Percentiles rank a stretch among this genome's conserved stretches.
phyloP scores from a whole-genome alignment of 192 early-diverging fungal species.

The Lunasporangiospora selenospora region DNA sequence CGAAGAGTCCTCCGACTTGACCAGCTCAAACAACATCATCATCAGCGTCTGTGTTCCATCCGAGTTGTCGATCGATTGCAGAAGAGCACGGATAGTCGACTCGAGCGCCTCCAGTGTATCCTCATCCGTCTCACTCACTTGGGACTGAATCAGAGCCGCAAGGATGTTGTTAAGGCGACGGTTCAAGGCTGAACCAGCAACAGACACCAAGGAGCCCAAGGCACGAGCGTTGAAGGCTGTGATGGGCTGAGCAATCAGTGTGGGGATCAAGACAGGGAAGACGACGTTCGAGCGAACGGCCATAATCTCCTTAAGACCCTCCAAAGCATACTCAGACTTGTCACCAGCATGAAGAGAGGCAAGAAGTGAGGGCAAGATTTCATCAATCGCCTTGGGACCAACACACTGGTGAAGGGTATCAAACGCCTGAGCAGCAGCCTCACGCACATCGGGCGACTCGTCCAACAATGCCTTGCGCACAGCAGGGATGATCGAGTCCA shows the following conservation, averaged over 20 bases:
- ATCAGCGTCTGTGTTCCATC: constrained; percentile 85
- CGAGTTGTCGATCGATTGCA: constrained; percentile 80
- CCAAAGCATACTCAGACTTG: constrained; percentile 80
- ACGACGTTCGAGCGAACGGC: constrained; percentile 95
- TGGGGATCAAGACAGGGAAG: constrained; percentile 98
- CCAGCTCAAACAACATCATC: constrained; percentile 77
- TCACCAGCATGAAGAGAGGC: constrained; percentile 71
- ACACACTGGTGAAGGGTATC: constrained; percentile 92
- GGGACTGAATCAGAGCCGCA: constrained; percentile 79
- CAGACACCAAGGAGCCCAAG: constrained; percentile 86
- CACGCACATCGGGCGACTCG: constrained; percentile 83
- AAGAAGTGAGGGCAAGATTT: constrained; percentile 89
- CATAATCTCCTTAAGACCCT: constrained; percentile 98
- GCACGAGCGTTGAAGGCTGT: constrained; percentile 93
- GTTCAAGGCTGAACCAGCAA: constrained; percentile 87
- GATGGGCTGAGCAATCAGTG: constrained; percentile 87
- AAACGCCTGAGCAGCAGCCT: constrained; percentile 95
- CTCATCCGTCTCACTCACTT: constrained; percentile 70
- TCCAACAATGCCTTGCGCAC: constrained; percentile 89
- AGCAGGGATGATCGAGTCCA: constrained; percentile 82
- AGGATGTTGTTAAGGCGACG: constrained; percentile 83
- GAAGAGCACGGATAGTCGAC: constrained; percentile 75
- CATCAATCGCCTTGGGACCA: constrained; percentile 93
- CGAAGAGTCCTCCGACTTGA: constrained; percentile 61
- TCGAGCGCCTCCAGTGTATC: constrained; percentile 70